Base-by-base conservation (phyloP, 345 rosid species). In the Stellera chamaejasme region DNA sequence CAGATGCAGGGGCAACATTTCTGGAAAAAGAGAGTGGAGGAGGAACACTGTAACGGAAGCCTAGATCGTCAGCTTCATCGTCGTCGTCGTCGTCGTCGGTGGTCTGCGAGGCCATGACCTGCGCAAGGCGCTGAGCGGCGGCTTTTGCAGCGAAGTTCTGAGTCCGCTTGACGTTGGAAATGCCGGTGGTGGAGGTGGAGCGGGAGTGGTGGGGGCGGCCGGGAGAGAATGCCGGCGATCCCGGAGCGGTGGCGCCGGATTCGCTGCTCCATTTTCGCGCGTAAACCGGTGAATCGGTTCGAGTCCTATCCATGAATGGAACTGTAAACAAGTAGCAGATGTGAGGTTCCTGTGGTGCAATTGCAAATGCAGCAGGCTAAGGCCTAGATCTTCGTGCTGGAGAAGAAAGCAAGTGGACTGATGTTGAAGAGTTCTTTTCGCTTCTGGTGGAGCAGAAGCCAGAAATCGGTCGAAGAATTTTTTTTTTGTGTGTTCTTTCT, bases 41-140 rank as follows among this genome's bases (percentile, higher is more conserved):
- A 69, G 89, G 94, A 53, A 85, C 96, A 48, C 84, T 81, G 67
- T 86, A 93, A 12, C 94, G 85, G 73, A 89, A 89, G 43, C 80
- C 91, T 63, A 84, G 82, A 60, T 87, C 96, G 58, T 77, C 93
- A 41, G 50, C 85, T 5, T 71, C 83, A 14, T 76, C 77, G 1
- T 69, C 79, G 6, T 88, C 97, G 41, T 83, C 95, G 13, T 81
- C 95, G 42, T 84, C 94, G 36, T 80, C 90, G 28, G 88, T 72
- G 9, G 97, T 82, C 71, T 90, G 97, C 42, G 99, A 94, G 59
- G 97, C 99, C 99, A 94, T 94, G 64, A 94, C 99, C 67, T 85
- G 95, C 66, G 99, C 99, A 11, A 94, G 90, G 19, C 99, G 82
- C 73, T 82, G 95, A 53, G 99, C 99, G 0, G 97, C 99, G 28